phyloP scores from a whole-genome alignment of 768 basidiomycete species.

The Tephrocybe sp. region DNA sequence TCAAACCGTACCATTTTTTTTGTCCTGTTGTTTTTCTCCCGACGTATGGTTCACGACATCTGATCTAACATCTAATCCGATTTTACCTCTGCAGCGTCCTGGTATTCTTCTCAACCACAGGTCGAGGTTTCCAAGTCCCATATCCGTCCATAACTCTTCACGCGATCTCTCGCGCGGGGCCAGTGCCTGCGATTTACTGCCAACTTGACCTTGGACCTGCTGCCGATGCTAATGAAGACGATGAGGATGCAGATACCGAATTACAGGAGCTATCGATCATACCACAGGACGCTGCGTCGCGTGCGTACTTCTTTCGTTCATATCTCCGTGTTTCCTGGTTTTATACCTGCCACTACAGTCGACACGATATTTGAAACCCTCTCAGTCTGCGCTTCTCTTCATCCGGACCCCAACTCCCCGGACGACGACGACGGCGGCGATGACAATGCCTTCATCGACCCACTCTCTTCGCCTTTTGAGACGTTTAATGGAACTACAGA shows the following conservation, averaged over 20 bases:
- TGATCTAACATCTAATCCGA: too few relatives aligned
- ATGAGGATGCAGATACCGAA: conserved; percentile 39
- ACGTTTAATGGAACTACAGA: conserved; percentile 55
- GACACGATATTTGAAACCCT: conserved; percentile 86
- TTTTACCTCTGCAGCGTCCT: conserved; percentile 57
- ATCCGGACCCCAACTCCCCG: conserved; percentile 62
- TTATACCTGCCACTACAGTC: conserved; percentile 53
- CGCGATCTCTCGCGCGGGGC: conserved; percentile 76
- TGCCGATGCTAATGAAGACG: conserved; percentile 21
- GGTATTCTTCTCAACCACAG: conserved; percentile 70
- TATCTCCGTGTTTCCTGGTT: too few relatives aligned
- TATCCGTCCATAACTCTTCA: conserved; percentile 94
- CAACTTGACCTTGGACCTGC: conserved; percentile 79
- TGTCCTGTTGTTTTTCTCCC: conserved; percentile 2
- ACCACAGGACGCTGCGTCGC: conserved; percentile 53
- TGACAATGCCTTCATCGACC: conserved; percentile 58
- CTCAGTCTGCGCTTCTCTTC: conserved; percentile 80
- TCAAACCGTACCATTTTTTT: background rate
- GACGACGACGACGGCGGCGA: conserved; percentile 53
- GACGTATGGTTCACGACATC: too few relatives aligned
- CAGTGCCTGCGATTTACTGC: conserved; percentile 81
- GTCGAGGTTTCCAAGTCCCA: conserved; percentile 75
- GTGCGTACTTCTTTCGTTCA: conserved; percentile 45
- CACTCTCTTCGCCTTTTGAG: conserved; percentile 43
- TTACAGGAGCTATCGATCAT: conserved; percentile 85